phyloP scores from a whole-genome alignment of 805 yeast genomes.

The Torulaspora gathmanii region DNA sequence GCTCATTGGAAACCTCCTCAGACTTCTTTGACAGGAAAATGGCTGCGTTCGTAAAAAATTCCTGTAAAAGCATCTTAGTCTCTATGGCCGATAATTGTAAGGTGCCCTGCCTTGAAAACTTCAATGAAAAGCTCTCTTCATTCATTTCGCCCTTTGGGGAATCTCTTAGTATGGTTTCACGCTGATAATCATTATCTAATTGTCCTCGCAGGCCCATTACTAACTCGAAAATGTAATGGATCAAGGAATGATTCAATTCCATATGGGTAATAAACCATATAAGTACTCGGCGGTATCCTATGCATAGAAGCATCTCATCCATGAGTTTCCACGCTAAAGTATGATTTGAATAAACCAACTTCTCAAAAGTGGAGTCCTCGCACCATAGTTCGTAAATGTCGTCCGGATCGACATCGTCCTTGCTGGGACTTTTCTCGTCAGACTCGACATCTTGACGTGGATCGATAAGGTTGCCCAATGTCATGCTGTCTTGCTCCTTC shows the following conservation, averaged over 20 bases:
- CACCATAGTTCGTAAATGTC: conserved; percentile 46
- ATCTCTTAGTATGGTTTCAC: conserved; percentile 4
- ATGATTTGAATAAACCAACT: conserved; percentile 48
- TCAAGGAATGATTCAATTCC: conserved; percentile 49
- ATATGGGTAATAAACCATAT: conserved; percentile 67
- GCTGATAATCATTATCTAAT: conserved; percentile 1
- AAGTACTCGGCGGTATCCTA: conserved; percentile 56
- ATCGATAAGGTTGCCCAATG: conserved; percentile 17
- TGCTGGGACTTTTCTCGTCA: conserved; percentile 21
- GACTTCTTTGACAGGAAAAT: conserved; percentile 40
- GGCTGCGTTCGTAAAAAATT: conserved; percentile 55
- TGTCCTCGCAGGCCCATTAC: conserved; percentile 54
- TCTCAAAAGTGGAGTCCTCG: conserved; percentile 45
- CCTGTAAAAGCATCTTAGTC: conserved; percentile 62
- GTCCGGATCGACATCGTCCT: conserved; percentile 43
- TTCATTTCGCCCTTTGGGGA: conserved; percentile 5
- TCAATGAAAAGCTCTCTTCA: conserved; percentile 7
- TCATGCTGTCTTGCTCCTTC: conserved; percentile 38
- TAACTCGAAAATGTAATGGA: conserved; percentile 61
- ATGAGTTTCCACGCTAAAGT: conserved; percentile 50
- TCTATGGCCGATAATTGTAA: conserved; percentile 55
- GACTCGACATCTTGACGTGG: conserved; percentile 14
- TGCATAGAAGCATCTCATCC: conserved; percentile 69
- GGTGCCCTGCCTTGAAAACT: conserved; percentile 55
- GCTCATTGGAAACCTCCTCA: conserved; percentile 22